These are phyloP conservation scores for Leccinum ponderosum DNA, from an alignment of 1,284 basidiomycete species.

Conservation along the genomic window DNA sequence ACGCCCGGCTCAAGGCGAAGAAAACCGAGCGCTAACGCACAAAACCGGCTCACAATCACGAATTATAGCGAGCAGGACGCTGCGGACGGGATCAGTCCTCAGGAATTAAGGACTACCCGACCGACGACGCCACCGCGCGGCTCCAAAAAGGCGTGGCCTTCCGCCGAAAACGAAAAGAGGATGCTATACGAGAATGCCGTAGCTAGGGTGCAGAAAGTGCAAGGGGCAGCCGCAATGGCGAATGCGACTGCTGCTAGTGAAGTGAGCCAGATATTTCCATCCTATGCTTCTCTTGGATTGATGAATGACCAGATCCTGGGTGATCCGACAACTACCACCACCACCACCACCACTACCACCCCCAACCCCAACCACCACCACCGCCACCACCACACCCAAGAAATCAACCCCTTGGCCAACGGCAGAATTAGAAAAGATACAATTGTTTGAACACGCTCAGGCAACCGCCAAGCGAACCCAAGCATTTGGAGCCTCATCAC, in stretches of 20 bases:
- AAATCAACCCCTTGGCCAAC: constrained; percentile 49
- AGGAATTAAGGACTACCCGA: constrained; percentile 13
- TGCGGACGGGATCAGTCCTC: constrained; percentile 29
- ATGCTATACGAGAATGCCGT: constrained; percentile 66
- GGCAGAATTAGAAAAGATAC: constrained; percentile 72
- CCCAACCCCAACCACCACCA: neutral
- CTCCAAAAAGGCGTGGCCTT: constrained; percentile 41
- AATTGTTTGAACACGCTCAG: constrained; percentile 68
- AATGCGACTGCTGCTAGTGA: constrained; percentile 29
- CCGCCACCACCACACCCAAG: constrained; percentile 20
- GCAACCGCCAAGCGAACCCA: constrained; percentile 55
- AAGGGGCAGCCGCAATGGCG: constrained; percentile 42
- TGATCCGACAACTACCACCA: constrained; percentile 3
- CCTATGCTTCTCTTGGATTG: neutral
- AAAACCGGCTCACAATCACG: constrained; percentile 38
- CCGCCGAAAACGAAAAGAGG: constrained; percentile 68
- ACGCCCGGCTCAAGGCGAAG: constrained; percentile 14
- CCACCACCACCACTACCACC: neutral
- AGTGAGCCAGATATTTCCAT: constrained; percentile 15
- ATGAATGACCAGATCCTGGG: constrained; percentile 9
- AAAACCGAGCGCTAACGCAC: constrained; percentile 26
- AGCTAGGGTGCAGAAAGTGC: constrained; percentile 57
- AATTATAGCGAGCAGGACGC: constrained; percentile 38
- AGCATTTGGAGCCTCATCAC: constrained; percentile 31
- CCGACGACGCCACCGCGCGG: constrained; percentile 12